Evolutionary conservation across 2,329 filamentous ascomycete species (phyloP).

Genomic region (Fusarium siculi): DNA sequence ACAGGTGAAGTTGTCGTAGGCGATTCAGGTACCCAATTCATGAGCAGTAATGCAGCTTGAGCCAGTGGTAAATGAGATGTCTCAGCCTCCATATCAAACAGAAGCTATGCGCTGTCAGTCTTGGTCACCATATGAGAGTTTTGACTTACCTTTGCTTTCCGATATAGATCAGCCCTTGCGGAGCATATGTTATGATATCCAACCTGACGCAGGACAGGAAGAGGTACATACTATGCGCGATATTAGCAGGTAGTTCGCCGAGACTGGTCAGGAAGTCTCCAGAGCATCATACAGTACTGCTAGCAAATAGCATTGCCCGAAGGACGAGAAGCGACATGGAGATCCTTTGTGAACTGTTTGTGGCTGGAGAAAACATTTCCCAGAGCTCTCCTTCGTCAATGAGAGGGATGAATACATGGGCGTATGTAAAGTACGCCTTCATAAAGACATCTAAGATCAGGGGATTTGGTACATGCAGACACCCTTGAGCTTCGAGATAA

Average conservation of each 20-base stretch:
- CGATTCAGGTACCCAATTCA: not conserved
- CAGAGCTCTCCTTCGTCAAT: constrained; percentile 1
- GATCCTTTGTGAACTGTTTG: fast-evolving
- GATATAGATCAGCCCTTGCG: not conserved
- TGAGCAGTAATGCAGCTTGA: not conserved
- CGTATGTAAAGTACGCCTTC: not conserved
- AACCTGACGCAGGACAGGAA: not conserved
- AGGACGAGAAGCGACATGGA: not conserved
- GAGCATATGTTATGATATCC: not conserved
- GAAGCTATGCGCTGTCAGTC: not conserved
- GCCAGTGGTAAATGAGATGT: not conserved
- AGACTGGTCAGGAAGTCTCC: fast-evolving
- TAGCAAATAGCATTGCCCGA: not conserved
- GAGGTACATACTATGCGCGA: not conserved
- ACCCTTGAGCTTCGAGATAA: not conserved
- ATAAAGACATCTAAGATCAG: not conserved
- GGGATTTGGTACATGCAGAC: not conserved
- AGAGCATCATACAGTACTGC: not conserved
- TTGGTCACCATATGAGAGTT: fast-evolving
- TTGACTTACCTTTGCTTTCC: not conserved
- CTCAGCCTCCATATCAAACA: not conserved
- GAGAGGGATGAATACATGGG: not conserved
- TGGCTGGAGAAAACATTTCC: not conserved
- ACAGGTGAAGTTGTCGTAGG: not conserved
- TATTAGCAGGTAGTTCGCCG: not conserved